Evolutionary conservation across 2,329 filamentous ascomycete species (phyloP).

Genomic region (Nothomitra cinnamomea): DNA sequence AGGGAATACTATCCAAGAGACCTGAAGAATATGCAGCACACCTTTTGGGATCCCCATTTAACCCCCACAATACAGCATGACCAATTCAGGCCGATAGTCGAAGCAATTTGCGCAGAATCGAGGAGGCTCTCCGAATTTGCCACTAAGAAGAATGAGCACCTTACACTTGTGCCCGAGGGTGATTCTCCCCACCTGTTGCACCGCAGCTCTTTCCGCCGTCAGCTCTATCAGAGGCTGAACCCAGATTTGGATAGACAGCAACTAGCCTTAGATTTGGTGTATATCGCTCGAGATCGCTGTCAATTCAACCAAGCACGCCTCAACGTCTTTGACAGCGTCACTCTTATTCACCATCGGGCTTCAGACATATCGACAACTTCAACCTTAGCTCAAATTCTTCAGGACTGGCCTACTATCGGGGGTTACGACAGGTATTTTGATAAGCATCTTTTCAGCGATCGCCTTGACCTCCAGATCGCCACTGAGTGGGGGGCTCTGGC

Average conservation of each 20-base stretch:
- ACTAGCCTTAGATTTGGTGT: neutral
- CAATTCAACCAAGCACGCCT: neutral
- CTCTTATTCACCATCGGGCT: constrained; percentile 14
- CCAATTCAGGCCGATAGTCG: constrained; percentile 5
- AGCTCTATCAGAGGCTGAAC: neutral
- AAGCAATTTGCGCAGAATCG: constrained; percentile 7
- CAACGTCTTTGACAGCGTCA: constrained; percentile 12
- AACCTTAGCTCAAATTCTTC: constrained; percentile 16
- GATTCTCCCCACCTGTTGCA: neutral
- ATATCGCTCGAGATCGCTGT: neutral
- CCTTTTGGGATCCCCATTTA: constrained; percentile 25
- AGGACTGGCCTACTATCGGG: constrained; percentile 22
- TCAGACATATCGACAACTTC: constrained; percentile 12
- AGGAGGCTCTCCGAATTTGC: constrained; percentile 5
- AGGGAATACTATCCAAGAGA: constrained; percentile 28
- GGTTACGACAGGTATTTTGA: constrained; percentile 22
- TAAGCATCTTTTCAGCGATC: constrained; percentile 22
- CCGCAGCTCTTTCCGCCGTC: neutral
- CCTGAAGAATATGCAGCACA: constrained; percentile 25
- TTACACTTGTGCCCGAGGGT: neutral
- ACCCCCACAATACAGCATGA: constrained; percentile 26
- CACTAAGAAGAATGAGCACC: neutral
- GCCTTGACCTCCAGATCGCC: constrained; percentile 21
- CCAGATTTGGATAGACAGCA: neutral
- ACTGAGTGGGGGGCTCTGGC: constrained; percentile 29